Evolutionary conservation across 108 stramenopile genomes (phyloP).

Genomic region (Pseudonitzschia multiseries): DNA sequence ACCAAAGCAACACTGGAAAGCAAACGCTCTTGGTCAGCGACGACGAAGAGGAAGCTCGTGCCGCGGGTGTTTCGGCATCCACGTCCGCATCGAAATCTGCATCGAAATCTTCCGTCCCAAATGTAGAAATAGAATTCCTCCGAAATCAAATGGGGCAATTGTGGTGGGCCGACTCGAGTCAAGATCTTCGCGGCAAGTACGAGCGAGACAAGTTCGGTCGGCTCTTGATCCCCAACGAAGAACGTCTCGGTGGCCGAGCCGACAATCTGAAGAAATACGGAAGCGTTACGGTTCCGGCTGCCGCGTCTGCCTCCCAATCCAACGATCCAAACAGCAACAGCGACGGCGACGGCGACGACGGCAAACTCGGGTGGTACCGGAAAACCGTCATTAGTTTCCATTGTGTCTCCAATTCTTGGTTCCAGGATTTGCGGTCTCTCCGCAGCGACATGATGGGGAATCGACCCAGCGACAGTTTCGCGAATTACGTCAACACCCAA

Average conservation of each 20-base stretch:
- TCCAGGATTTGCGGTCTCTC: not conserved
- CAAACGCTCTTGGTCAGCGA: not conserved
- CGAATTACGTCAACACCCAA: no score
- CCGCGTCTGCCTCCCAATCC: no score
- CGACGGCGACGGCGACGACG: not conserved
- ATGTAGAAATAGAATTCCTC: not conserved
- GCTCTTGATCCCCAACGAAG: not conserved
- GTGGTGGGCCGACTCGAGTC: not conserved
- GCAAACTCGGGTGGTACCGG: not conserved
- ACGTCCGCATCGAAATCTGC: no score
- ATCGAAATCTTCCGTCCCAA: no score
- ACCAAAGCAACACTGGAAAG: not conserved
- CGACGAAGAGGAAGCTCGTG: not conserved
- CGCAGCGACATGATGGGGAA: no score
- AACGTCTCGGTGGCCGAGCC: not conserved
- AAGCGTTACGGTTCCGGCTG: not conserved
- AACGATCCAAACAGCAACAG: not conserved
- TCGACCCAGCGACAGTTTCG: no score
- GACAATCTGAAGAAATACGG: not conserved
- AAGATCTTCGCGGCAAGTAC: not conserved
- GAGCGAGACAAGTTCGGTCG: slow-evolving; percentile 1
- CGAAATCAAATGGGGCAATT: not conserved
- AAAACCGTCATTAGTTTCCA: not conserved
- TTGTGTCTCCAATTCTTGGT: not conserved
- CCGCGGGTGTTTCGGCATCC: no score